A percentile compares a stretch with the other conserved stretches of the same genome.
Evolutionary conservation across 2,329 filamentous ascomycete genomes (phyloP).

Genomic region (Massarina eburnea): DNA sequence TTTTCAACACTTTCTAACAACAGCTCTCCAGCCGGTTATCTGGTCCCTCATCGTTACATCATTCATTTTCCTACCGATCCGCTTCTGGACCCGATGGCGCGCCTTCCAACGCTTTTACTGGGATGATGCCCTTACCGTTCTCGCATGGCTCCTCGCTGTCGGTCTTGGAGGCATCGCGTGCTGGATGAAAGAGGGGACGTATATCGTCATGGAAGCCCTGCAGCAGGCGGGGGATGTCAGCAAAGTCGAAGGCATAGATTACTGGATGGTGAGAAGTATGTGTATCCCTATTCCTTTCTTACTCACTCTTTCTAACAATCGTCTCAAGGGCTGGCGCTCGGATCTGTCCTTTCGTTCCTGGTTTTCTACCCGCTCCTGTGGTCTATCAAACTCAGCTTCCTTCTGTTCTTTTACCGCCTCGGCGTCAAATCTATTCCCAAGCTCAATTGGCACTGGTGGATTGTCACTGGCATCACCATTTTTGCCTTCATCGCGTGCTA

Average conservation of each 20-base stretch:
- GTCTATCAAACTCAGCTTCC: constrained; percentile 5
- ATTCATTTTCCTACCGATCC: constrained; percentile 1
- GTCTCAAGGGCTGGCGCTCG: not conserved
- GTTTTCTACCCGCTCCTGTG: constrained; percentile 5
- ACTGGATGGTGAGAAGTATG: not conserved
- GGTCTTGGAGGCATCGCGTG: constrained; percentile 1
- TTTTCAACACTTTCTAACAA: not conserved
- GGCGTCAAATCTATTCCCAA: not conserved
- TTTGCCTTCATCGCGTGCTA: not conserved
- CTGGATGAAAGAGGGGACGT: not conserved
- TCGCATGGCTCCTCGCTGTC: constrained; percentile 3
- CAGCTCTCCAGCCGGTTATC: not conserved
- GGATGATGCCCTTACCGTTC: constrained; percentile 1
- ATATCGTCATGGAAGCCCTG: constrained; percentile 1
- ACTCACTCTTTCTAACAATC: not conserved
- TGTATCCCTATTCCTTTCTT: not conserved
- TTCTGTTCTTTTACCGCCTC: constrained; percentile 9
- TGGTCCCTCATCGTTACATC: constrained; percentile 4
- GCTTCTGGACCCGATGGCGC: constrained; percentile 3
- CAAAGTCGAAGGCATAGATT: not conserved
- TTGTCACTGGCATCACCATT: not conserved
- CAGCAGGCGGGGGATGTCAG: not conserved
- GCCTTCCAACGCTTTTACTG: constrained; percentile 4
- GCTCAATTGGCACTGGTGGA: constrained; percentile 5
- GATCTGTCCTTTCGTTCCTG: not conserved